A percentile compares a stretch with the other conserved stretches of the same genome.
phyloP scores from a whole-genome alignment of 140 eudicot genomes.

The Flaveria floridana region DNA sequence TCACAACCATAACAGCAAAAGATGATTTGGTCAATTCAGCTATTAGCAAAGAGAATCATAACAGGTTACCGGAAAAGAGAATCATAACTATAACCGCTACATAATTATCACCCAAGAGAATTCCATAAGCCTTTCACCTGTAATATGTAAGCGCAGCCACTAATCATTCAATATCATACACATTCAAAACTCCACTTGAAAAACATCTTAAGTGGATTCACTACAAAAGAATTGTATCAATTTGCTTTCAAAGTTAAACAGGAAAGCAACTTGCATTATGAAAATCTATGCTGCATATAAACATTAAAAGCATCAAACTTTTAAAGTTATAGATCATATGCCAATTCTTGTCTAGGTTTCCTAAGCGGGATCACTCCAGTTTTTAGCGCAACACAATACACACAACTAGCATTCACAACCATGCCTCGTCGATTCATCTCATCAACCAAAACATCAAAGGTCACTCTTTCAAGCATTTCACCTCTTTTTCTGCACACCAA shows the following conservation, averaged over 20 bases:
- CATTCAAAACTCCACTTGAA: background rate
- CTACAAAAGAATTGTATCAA: background rate
- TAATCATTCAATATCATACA: background rate
- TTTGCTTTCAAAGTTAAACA: background rate
- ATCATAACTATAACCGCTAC: too few species aligned
- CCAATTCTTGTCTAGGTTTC: constrained; percentile 36
- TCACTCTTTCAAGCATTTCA: constrained; percentile 39
- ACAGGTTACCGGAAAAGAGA: too few species aligned
- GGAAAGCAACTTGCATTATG: background rate
- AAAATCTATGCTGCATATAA: background rate
- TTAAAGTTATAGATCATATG: background rate
- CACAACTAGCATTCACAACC: constrained; percentile 36
- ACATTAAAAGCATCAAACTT: background rate
- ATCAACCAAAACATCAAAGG: constrained; percentile 51
- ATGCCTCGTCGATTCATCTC: constrained; percentile 58
- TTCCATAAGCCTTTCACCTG: background rate
- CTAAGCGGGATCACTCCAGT: constrained; percentile 52
- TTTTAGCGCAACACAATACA: constrained; percentile 63
- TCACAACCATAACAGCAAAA: too few species aligned
- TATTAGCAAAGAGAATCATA: too few species aligned
- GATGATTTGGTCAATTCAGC: too few species aligned
- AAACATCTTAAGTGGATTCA: background rate
- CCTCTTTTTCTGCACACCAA: constrained; percentile 35
- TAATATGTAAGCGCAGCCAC: background rate
- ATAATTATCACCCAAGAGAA: too few species aligned